Evolutionary conservation across 1,284 basidiomycete species (phyloP).

Genomic region (Pyrrhoderma noxium): DNA sequence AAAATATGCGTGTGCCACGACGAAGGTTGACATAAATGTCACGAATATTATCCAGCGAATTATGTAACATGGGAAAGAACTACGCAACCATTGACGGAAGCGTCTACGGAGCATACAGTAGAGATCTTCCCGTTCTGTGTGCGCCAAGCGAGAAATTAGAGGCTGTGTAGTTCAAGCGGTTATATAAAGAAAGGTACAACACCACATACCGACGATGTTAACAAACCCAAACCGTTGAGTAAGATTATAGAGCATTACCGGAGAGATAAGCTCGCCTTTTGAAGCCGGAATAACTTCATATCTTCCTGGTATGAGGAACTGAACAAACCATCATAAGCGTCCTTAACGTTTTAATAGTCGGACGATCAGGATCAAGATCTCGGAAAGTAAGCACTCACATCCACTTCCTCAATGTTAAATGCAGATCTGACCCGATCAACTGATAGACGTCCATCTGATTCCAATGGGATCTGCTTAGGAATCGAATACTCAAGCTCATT

Average conservation of each 20-base stretch:
- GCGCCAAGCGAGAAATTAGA: no score
- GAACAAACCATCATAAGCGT: no score
- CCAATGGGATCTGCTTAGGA: conserved; percentile 4
- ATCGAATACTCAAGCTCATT: neutral
- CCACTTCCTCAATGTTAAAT: conserved; percentile 15
- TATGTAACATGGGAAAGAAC: neutral
- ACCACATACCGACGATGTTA: neutral
- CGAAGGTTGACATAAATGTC: no score
- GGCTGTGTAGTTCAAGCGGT: neutral
- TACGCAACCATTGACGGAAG: conserved; percentile 13
- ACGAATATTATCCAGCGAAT: no score
- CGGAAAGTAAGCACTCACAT: neutral
- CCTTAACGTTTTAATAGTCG: no score
- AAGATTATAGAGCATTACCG: neutral
- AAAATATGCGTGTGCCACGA: no score
- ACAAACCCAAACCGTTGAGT: neutral
- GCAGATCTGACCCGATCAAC: conserved; percentile 8
- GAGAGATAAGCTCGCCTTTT: no score
- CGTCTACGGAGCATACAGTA: conserved; percentile 4
- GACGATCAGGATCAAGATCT: neutral
- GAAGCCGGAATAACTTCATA: no score
- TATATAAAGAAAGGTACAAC: neutral
- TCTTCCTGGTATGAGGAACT: no score
- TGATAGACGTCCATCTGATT: conserved; percentile 9
- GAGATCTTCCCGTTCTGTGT: conserved; percentile 9